Evolutionary conservation across 2,329 filamentous ascomycete species (phyloP).

Genomic region (Malbranchea zuffiana): DNA sequence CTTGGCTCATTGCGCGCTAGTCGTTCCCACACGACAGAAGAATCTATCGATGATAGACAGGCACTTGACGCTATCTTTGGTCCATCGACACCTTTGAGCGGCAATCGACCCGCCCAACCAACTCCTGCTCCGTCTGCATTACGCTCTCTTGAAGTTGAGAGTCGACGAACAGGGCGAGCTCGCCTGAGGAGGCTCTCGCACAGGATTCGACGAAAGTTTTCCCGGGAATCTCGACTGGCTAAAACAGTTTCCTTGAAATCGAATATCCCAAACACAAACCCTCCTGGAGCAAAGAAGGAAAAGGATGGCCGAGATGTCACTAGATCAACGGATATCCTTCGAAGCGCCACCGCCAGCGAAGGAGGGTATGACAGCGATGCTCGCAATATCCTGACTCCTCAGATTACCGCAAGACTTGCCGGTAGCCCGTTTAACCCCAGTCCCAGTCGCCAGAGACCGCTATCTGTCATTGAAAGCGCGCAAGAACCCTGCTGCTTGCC

Average conservation of each 20-base stretch:
- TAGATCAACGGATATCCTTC: constrained; percentile 17
- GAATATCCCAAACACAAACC: constrained; percentile 12
- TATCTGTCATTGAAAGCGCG: constrained; percentile 6
- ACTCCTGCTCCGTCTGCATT: not conserved
- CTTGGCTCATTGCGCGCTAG: too few species aligned
- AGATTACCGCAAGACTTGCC: constrained; percentile 16
- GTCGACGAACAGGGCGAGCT: not conserved
- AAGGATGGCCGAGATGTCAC: constrained; percentile 5
- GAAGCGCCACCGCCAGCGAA: constrained; percentile 29
- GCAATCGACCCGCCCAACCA: not conserved
- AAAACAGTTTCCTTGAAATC: constrained; percentile 11
- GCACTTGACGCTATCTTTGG: constrained; percentile 12
- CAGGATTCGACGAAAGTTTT: constrained; percentile 25
- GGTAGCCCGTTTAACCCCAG: constrained; percentile 8
- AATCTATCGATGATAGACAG: constrained; percentile 9
- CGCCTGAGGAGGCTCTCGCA: constrained; percentile 18
- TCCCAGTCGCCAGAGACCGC: constrained; percentile 8
- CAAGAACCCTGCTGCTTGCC: constrained; percentile 10
- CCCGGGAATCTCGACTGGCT: constrained; percentile 21
- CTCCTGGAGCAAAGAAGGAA: constrained; percentile 1
- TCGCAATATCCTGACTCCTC: constrained; percentile 28
- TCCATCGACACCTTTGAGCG: constrained; percentile 1
- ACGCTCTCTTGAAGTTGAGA: not conserved
- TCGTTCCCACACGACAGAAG: too few species aligned
- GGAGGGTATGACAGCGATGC: constrained; percentile 35